Conservation (phyloP, 1,139 yeast genomes). For the Geotrichum histeridarum region DNA sequence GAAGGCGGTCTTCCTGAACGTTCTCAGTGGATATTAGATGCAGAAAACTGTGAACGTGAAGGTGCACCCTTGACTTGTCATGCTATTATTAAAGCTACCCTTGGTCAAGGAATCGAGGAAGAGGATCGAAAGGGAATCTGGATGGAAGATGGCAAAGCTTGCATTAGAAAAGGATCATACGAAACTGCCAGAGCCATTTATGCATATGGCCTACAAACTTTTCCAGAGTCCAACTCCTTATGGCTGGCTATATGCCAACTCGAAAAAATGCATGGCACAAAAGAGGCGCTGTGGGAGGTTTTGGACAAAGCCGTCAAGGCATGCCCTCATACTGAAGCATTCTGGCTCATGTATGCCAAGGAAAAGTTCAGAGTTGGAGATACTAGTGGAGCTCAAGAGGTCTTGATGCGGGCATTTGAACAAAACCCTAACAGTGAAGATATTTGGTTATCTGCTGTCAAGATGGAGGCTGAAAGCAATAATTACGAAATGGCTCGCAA, state of each 20-base stretch:
- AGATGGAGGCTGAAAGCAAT: slow-evolving; percentile 49
- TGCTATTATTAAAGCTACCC: slow-evolving; percentile 35
- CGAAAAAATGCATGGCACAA: slow-evolving; percentile 40
- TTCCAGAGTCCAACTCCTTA: slow-evolving; percentile 46
- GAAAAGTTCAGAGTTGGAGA: slow-evolving; percentile 56
- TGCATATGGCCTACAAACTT: slow-evolving; percentile 43
- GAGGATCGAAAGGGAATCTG: slow-evolving; percentile 33
- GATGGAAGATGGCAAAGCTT: slow-evolving; percentile 38
- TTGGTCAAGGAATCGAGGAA: slow-evolving; percentile 34
- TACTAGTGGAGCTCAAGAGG: slow-evolving; percentile 47
- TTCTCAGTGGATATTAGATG: slow-evolving; percentile 48
- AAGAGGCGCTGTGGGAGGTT: slow-evolving; percentile 42
- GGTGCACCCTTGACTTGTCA: slow-evolving; percentile 35
- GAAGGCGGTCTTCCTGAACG: slow-evolving; percentile 35
- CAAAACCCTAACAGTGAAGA: slow-evolving; percentile 46
- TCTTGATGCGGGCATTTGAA: slow-evolving; percentile 48
- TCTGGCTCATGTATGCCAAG: slow-evolving; percentile 67
- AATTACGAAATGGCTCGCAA: slow-evolving; percentile 42
- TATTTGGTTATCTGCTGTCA: slow-evolving; percentile 67
- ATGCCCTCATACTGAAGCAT: slow-evolving; percentile 47
- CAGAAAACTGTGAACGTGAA: slow-evolving; percentile 40
- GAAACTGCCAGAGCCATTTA: slow-evolving; percentile 48
- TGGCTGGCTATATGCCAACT: slow-evolving; percentile 55
- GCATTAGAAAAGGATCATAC: slow-evolving; percentile 31
- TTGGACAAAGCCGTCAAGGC: slow-evolving; percentile 50